Evolutionary conservation across 192 early-diverging fungal species (phyloP), one percentile per base, ranked within the genome.

Genomic region (Coemansia sp.): DNA sequence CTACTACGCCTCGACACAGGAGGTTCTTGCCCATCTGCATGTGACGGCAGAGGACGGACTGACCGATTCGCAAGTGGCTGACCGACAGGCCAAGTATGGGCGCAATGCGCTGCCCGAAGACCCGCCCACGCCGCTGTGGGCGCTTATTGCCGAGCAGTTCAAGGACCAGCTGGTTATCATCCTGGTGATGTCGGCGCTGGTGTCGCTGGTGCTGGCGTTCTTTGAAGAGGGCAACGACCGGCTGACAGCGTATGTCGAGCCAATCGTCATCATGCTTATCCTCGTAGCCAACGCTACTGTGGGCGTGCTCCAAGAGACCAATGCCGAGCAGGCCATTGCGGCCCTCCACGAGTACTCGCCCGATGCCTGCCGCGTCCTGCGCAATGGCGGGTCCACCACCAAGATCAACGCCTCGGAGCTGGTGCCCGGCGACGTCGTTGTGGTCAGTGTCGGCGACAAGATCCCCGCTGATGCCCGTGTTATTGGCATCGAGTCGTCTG

Each of bases 141-240:
- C 92, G 69, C 87, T 99, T 63, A 92, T 99, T 58, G 70, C 94
- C 53, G 96, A 95, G 78, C 97, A 99, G 83, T 98, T 99, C 82
- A 85, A 97, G 82, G 97, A 99, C 85, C 96, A 98, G 76, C 88
- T 99, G 37, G 97, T 99, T 24, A 83, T 98, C 37, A 99, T 99
- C 62, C 85, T 99, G 33, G 84, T 98, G 2, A 84, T 77, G 59
- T 95, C 97, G 20, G 97, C 97, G 37, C 86, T 82, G 13, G 83
- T 99, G 20, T 98, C 96, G 34, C 93, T 99, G 68, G 90, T 92
- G 28, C 87, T 99, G 16, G 97, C 97, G 31, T 82, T 91, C 13
- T 82, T 98, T 34, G 97, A 99, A 66, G 88, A 92, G 48, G 88
- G 87, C 53, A 69, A 69, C 57, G 84, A 89, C 38, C 66, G 74